Base-by-base conservation (phyloP, 2,329 filamentous ascomycete species). In the Neofusicoccum ribis region DNA sequence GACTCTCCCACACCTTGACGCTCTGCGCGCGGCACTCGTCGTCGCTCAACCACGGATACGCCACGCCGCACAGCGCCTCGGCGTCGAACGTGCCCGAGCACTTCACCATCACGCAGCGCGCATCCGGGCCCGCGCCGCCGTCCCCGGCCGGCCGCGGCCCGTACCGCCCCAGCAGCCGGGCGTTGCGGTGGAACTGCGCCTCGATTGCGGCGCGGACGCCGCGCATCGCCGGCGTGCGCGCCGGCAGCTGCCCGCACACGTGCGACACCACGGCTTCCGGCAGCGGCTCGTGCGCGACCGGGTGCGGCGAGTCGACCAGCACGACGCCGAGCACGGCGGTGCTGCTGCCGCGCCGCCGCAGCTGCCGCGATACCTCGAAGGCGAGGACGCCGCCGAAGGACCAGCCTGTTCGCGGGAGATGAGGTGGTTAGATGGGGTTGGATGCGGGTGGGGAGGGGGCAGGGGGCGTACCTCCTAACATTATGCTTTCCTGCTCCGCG, bases 11-110 rank as follows among this genome's bases (percentile, higher is more conserved):
- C 3, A 64, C 20, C 36, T 11, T 51, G 3, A 66, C 49, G 20
- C 8, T 17, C 14, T 56, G 15, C 3, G 0, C 5, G 0, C 61
- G 9, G 6, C 5, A n/a, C n/a, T 7, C 47, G 2, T 58, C 43
- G 15, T 46, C 47, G 9, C 41, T 12, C 15, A 66, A 34, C 60
- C 60, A 66, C 23, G 61, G 51, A 44, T 66, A 65, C n/a, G 20
- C 17, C 8, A 73, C 70, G 5, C 67, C 67, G 43, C 70, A 72
- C 14, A 72, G 54, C 12, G 6, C 51, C 46, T 66, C 56, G 1
- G 72, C 70, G 51, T 73, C 70, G 46, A 72, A 64, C 11, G 64
- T 64, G 9, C 62, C 65, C 3, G 43, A 46, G 54, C 72, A 71
- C 27, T 67, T 67, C 12, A 74, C 43, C 62, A 71, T 67, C 14